Percentiles rank a stretch among this genome's conserved stretches.
These are phyloP conservation scores for Microcos paniculata DNA, from an alignment of 345 rosid species.

Conservation along the genomic window DNA sequence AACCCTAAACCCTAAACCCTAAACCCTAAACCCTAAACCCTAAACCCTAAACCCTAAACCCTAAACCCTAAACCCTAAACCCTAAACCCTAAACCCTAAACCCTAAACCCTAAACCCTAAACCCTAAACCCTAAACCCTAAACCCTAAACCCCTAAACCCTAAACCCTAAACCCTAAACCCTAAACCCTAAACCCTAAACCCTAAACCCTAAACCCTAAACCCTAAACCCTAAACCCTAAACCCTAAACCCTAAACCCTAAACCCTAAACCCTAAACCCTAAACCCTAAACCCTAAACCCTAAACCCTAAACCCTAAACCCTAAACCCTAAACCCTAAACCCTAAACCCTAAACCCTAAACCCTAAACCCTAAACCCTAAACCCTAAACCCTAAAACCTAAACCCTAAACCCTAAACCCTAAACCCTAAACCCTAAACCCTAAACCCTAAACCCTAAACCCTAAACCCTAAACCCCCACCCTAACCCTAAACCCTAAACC, in stretches of 20 bases:
- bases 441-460: conserved; percentile 6
- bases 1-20: background rate
- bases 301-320: too few species aligned
- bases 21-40: background rate
- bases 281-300: too few species aligned
- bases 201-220: too few species aligned
- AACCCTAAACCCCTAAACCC: too few species aligned
- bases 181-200: too few species aligned
- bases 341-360: background rate
- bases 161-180: too few species aligned
- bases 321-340: background rate
- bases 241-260: too few species aligned
- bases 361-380: background rate
- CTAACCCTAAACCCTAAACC: conserved; percentile 4
- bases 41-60: background rate
- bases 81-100: background rate
- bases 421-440: background rate
- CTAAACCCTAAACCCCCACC: background rate
- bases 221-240: too few species aligned
- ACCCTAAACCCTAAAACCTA: background rate
- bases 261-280: too few species aligned
- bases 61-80: background rate
- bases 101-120: background rate
- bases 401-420: conserved; percentile 1
- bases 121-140: background rate